Evolutionary conservation across 495 filamentous ascomycete species (phyloP), one percentile per base, ranked within the genome.

Genomic region (Tetracladium marchalianum): DNA sequence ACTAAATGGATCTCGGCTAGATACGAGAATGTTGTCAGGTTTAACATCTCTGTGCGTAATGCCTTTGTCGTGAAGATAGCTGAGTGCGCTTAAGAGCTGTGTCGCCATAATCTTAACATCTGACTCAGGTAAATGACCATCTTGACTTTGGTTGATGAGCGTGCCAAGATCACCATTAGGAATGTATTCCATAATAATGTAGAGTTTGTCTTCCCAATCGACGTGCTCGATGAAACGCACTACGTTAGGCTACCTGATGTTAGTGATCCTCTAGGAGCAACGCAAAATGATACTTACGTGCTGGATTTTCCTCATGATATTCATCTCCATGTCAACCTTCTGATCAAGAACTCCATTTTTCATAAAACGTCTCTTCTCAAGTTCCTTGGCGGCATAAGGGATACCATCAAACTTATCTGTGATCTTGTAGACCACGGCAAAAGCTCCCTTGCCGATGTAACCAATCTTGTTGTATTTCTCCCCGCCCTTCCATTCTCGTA

Each of bases 1-100:
- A 1, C 73, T 64, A 31, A 92, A 72, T 0, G 90, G 90, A 12
- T 84, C 71, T 1, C 75, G 55, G 1, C 75, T 82, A 7, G 75
- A 66, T 50, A 97, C 83, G 19, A 98, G 69, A 48, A 98, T 95
- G 57, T 98, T 98, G 65, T 97, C 93, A 0, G 92, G 92, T 61
- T 98, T 98, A 56, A 98, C 86, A 63, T 98, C 92, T 4, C 92
- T 84, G 66, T 98, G 92, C 0, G 90, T 95, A 53, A 98, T 95
- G 40, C 79, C 83, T 53, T 78, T 81, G 31, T 73, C 64, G 56
- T 98, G 92, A 10, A 97, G 70, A 60, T 98, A 95, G n/a, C 77
- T 78, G 11, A 98, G 68, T 7, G 88, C 90, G 41, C 78, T 72
- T 9, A 96, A 62, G 13, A 97, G 70, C 60, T 98, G 92, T 1